Percentiles rank a stretch among this genome's conserved stretches.
phyloP scores from a whole-genome alignment of 225 moss, liverwort and hornwort species.

The Polytrichum commune region DNA sequence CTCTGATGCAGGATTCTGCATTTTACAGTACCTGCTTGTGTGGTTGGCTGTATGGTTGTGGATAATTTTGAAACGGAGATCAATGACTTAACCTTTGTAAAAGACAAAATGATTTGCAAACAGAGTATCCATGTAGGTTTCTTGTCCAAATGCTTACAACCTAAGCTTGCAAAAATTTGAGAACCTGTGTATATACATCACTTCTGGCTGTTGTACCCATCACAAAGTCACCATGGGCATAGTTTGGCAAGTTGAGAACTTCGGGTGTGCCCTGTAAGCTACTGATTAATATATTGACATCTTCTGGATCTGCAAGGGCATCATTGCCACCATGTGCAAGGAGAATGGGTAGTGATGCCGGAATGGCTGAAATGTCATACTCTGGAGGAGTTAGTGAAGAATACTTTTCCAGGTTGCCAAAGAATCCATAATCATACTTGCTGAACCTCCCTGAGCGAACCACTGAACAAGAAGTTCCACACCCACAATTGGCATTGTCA shows the following conservation, averaged over 20 bases:
- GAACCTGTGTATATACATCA: slow-evolving; percentile 34
- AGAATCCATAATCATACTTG: slow-evolving; percentile 56
- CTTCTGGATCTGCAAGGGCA: slow-evolving; percentile 41
- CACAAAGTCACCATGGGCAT: slow-evolving; percentile 55
- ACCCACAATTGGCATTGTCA: slow-evolving; percentile 24
- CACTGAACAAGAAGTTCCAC: slow-evolving; percentile 21
- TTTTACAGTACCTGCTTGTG: too few relatives aligned
- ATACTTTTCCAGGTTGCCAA: slow-evolving; percentile 41
- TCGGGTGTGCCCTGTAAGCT: slow-evolving; percentile 26
- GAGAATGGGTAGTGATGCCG: slow-evolving; percentile 34
- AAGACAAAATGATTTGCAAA: not conserved
- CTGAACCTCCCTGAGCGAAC: slow-evolving; percentile 44
- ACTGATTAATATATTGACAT: slow-evolving; percentile 17
- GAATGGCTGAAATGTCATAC: slow-evolving; percentile 39
- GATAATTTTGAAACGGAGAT: not conserved
- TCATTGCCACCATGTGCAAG: slow-evolving; percentile 52
- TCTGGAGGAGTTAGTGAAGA: slow-evolving; percentile 28
- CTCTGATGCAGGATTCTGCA: too few relatives aligned
- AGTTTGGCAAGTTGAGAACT: slow-evolving; percentile 30
- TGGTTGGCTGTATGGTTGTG: too few relatives aligned
- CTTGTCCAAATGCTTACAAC: not conserved
- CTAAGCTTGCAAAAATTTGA: slow-evolving; percentile 21
- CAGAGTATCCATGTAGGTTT: not conserved
- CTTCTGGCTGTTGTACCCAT: slow-evolving; percentile 26
- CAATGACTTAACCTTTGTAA: not conserved